Evolutionary conservation across 2,329 filamentous ascomycete species (phyloP).

Genomic region (Spiromastix sp.): DNA sequence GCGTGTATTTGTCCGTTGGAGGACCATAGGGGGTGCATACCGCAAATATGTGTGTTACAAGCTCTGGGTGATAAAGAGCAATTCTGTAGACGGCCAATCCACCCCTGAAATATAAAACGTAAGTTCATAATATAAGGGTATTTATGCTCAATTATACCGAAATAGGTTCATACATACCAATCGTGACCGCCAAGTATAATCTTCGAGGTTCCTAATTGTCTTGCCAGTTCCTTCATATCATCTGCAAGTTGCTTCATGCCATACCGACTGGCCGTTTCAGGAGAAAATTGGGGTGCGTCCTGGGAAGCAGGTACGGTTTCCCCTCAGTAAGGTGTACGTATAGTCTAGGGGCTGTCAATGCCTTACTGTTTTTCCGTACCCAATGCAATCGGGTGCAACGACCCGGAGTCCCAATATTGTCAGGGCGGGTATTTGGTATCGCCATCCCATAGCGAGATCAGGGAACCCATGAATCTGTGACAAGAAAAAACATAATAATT

Average conservation of each 20-base stretch:
- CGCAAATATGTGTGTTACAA: constrained; percentile 65
- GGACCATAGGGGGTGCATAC: constrained; percentile 66
- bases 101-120: constrained; percentile 48
- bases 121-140: constrained; percentile 5
- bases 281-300: constrained; percentile 43
- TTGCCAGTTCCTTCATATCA: constrained; percentile 64
- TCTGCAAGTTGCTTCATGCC: constrained; percentile 60
- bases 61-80: constrained; percentile 60
- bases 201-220: constrained; percentile 41
- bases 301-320: constrained; percentile 14
- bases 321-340: no score
- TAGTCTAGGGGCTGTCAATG: no score
- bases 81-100: constrained; percentile 66
- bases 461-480: constrained; percentile 65
- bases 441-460: constrained; percentile 76
- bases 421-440: constrained; percentile 74
- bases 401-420: constrained; percentile 64
- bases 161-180: constrained; percentile 52
- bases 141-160: no score
- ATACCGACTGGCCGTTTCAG: constrained; percentile 53
- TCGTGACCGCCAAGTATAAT: constrained; percentile 88
- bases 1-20: constrained; percentile 43
- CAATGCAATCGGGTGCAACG: constrained; percentile 75
- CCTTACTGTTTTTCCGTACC: constrained; percentile 68
- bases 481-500: not conserved